Evolutionary conservation across 768 basidiomycete species (phyloP).

Genomic region (Rhodosporidiobolus odoratus): DNA sequence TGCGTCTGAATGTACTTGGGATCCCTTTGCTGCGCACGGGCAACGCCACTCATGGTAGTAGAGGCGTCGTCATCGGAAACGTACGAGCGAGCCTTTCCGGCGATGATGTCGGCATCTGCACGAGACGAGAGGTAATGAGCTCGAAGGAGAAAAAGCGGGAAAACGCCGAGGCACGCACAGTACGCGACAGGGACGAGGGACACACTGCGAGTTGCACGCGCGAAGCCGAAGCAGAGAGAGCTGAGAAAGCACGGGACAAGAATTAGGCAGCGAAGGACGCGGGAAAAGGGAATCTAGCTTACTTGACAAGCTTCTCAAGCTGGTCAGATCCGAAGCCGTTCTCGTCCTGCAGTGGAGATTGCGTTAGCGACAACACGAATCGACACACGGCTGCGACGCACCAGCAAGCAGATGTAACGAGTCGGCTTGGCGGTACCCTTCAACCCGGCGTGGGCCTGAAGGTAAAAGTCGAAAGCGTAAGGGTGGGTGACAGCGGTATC

Average conservation of each 20-base stretch:
- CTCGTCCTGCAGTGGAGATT: constrained; percentile 27
- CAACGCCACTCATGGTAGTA: background rate
- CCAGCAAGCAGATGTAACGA: constrained; percentile 37
- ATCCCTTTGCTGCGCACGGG: background rate
- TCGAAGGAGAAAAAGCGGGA: background rate
- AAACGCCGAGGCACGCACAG: constrained; percentile 3
- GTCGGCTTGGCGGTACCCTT: constrained; percentile 38
- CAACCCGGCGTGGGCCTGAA: constrained; percentile 34
- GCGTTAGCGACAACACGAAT: background rate
- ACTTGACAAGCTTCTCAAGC: constrained; percentile 32
- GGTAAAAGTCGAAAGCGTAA: constrained; percentile 17
- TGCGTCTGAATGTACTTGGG: constrained; percentile 20
- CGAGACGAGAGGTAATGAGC: background rate
- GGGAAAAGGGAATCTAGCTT: background rate
- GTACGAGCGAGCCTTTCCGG: constrained; percentile 31
- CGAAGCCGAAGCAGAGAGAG: constrained; percentile 39
- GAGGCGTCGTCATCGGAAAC: constrained; percentile 27
- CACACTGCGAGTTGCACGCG: constrained; percentile 39
- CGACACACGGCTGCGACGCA: background rate
- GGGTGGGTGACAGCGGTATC: constrained; percentile 23
- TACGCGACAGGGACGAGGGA: constrained; percentile 36
- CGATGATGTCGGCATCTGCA: constrained; percentile 34
- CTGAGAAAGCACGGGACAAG: background rate
- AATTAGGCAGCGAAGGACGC: too few relatives aligned
- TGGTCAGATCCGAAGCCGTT: constrained; percentile 29